Conservation (phyloP, 345 rosid species). For the Syzygium jambos region DNA sequence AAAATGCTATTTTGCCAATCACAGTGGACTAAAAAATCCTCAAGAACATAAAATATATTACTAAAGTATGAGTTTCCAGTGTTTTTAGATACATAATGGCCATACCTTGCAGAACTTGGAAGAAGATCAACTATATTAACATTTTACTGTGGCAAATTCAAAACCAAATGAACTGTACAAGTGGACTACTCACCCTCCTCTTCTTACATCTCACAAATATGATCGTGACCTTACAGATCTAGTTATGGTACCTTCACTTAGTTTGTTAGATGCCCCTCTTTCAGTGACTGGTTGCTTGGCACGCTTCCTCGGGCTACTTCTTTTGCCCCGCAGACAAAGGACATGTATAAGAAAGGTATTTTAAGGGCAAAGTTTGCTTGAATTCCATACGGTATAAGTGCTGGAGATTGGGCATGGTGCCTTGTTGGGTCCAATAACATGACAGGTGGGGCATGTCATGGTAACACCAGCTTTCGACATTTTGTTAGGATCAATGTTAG, state of each 20-base stretch:
- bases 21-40: background rate
- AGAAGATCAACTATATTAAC: background rate
- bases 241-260: background rate
- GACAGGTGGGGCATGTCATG: background rate
- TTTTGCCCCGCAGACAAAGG: background rate
- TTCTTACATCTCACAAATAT: background rate
- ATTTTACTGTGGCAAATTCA: background rate
- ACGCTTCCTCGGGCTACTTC: background rate
- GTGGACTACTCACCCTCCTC: background rate
- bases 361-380: background rate
- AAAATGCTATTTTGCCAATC: background rate
- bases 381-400: background rate
- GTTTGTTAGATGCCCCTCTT: background rate
- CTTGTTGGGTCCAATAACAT: background rate
- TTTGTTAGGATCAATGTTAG: background rate
- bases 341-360: background rate
- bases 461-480: background rate
- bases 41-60: background rate
- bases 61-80: background rate
- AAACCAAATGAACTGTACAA: background rate
- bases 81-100: background rate
- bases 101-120: background rate
- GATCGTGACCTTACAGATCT: background rate
- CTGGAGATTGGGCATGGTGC: background rate
- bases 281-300: background rate